Base-by-base conservation (phyloP, 371 early-diverging fungal species). In the Phascolomyces articulosus region DNA sequence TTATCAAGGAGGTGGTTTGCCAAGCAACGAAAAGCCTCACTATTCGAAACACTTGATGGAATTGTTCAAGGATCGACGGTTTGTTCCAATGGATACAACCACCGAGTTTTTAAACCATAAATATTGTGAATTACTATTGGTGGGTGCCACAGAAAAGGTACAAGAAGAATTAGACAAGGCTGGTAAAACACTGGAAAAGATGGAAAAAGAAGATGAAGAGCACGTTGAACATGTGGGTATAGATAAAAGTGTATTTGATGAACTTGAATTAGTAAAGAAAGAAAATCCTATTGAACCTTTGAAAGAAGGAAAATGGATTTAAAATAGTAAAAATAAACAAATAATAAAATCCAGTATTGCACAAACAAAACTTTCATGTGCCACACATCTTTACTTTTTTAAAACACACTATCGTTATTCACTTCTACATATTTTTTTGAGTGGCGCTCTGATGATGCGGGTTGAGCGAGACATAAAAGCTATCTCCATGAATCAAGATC, bases 61-160 rank as follows among this genome's bases (percentile, higher is more conserved):
- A 3, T 40, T 62, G 13, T 82, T 82, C 56, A 16, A 18, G 2
- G 70, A 64, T 24, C 77, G 75, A 18, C 69, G 77, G 13, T 82
- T 79, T 60, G 48, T 72, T 15, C 51, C 73, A 3, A 66, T 74
- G 64, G 68, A 65, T 11, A 51, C 26, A n/a, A 73, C 77, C 0
- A 55, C 77, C 3, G 68, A 74, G 18, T 77, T 71, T 48, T 60
- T 82, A 24, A 73, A 82, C 56, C 71, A 72, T 49, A 54, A 68
- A 4, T 55, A 74, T 38, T 59, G 72, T 23, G 79, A 82, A 44
- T 23, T 82, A 11, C 57, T 82, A 51, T 55, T 82, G 7, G 71
- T 82, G 29, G 82, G 82, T 16, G 75, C 79, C 2, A 66, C 62
- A 13, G 65, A 74, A 9, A 69, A 82, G 49, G 63, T 79, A 11